Base-by-base conservation (phyloP, 2,329 filamentous ascomycete genomes). In the Fusarium humuli region DNA sequence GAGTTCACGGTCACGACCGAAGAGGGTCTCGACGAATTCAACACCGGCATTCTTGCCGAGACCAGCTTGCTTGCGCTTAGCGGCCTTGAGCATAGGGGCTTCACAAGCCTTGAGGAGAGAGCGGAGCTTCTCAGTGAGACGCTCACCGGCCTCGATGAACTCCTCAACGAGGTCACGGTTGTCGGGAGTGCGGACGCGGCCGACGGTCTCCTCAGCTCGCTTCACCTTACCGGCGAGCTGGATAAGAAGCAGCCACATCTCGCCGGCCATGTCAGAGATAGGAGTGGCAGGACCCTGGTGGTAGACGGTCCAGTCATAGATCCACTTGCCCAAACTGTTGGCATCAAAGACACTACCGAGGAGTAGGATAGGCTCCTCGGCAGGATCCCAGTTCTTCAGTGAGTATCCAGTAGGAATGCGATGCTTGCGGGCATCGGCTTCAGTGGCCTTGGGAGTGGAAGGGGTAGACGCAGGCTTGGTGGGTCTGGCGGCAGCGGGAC, bases 261-360 rank as follows among this genome's bases (percentile, higher is more conserved):
- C 94, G 73, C 95, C 96, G 4, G 96, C 94, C 81, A 97, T 91
- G 72, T 98, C 94, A 56, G 94, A 89, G 77, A 98, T 93, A 53
- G 94, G 93, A 13, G 92, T 94, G 42, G 88, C 88, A 16, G 94
- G 88, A 40, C 93, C 93, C 73, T 97, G 91, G 79, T 92, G 91
- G 83, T 93, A 97, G 70, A 98, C 93, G 20, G 96, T 98, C 96
- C 96, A 99, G 86, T 98, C 96, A 82, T 97, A 99, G 77, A 99
- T 97, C 96, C 96, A 99, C 83, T 98, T 98, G 77, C 96, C 96
- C 30, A 99, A 87, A 27, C 94, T 97, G 86, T 98, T 98, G 77
- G 95, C 93, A 78, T 98, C 96, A 77, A 98, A 98, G 60, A 98
- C 96, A 78, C 93, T 97, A 53, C 96, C 96, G 23, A 98, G 87